phyloP scores from a whole-genome alignment of 768 basidiomycete species.

The Gloeostereum incarnatum region DNA sequence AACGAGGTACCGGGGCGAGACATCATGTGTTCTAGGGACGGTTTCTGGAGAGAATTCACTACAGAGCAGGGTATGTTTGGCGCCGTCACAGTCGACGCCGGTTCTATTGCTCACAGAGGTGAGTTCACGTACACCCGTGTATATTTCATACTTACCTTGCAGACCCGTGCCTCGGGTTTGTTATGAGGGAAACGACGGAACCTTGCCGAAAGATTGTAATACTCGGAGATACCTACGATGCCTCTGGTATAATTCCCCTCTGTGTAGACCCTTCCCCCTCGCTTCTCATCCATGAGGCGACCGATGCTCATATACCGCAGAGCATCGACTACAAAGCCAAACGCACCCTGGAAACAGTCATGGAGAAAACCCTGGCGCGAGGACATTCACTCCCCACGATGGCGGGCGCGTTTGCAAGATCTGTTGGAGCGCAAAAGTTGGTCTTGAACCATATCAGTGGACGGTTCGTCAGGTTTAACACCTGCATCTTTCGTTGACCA shows the following conservation, averaged over 20 bases:
- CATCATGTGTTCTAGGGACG: conserved; percentile 41
- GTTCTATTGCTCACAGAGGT: conserved; percentile 74
- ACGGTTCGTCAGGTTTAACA: conserved; percentile 31
- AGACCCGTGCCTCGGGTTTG: conserved; percentile 78
- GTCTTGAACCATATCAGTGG: conserved; percentile 74
- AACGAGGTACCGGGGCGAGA: conserved; percentile 60
- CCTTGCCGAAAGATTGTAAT: conserved; percentile 59
- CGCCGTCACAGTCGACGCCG: conserved; percentile 56
- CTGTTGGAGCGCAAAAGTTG: conserved; percentile 47
- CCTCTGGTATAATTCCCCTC: conserved; percentile 48
- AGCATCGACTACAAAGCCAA: conserved; percentile 40
- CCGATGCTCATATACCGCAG: conserved; percentile 60
- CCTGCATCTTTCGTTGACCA: not conserved
- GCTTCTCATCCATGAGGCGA: conserved; percentile 82
- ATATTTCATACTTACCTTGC: conserved; percentile 2
- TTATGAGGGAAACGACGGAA: conserved; percentile 48
- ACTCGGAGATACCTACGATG: conserved; percentile 71
- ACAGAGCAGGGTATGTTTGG: conserved; percentile 26
- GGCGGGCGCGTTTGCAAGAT: conserved; percentile 69
- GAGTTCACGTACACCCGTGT: conserved; percentile 10
- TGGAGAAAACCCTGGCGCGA: conserved; percentile 43
- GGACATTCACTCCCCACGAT: conserved; percentile 76
- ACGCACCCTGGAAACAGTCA: conserved; percentile 29
- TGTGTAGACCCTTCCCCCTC: conserved; percentile 39
- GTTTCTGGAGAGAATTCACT: conserved; percentile 57